Evolutionary conservation across 306 rosid species (phyloP).

Genomic region (Vigna trinervia): DNA sequence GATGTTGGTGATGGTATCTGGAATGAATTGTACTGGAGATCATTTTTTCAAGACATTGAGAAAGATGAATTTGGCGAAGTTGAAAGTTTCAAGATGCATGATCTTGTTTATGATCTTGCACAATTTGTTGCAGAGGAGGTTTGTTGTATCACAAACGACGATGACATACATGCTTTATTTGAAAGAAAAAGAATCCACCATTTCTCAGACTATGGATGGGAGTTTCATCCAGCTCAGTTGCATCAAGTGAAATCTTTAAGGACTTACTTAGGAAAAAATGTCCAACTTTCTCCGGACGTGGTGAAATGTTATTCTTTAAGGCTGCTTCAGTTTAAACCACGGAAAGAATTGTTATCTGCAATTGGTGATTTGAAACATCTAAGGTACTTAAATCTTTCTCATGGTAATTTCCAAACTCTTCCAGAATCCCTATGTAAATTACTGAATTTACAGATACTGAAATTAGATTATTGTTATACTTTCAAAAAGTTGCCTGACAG

Average conservation of each 20-base stretch:
- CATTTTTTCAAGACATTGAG: constrained; percentile 39
- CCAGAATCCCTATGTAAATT: background rate
- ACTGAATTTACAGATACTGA: background rate
- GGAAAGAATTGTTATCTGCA: background rate
- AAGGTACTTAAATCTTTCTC: no score
- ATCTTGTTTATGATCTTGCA: constrained; percentile 44
- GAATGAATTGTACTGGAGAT: constrained; percentile 37
- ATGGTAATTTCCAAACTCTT: no score
- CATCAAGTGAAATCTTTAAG: background rate
- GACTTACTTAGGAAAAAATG: background rate
- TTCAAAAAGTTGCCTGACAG: background rate
- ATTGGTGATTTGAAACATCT: no score
- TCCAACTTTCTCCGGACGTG: background rate
- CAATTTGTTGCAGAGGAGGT: background rate
- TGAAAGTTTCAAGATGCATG: background rate
- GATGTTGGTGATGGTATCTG: constrained; percentile 33
- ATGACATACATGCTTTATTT: background rate
- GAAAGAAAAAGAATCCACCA: constrained; percentile 29
- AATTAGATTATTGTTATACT: background rate
- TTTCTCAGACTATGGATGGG: background rate
- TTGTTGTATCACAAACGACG: background rate
- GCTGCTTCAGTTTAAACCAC: accelerated
- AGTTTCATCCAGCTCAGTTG: background rate
- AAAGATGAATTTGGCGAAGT: background rate
- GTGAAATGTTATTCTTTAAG: constrained; percentile 21